Evolutionary conservation across 768 basidiomycete genomes (phyloP), one percentile per base, ranked within the genome.

Genomic region (Nidularia sp.): DNA sequence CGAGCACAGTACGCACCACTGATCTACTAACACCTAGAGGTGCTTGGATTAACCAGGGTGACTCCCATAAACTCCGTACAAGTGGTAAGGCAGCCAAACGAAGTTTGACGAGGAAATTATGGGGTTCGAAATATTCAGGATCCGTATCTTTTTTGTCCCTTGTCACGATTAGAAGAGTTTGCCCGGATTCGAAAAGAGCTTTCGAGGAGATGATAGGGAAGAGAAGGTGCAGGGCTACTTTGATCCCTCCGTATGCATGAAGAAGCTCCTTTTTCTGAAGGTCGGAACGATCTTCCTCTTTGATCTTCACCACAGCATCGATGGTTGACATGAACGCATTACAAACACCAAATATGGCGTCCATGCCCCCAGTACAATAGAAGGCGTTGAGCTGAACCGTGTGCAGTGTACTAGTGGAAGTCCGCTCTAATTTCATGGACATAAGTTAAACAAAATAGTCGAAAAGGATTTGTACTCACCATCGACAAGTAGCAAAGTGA

Each of bases 31-130:
- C 77, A 49, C 81, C 79, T 13, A 90, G 70, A 3, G 93, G 93
- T 0, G 88, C 83, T 3, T 80, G 77, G 25, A 82, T 72, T 0
- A 98, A 75, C 95, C 96, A 98, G 1, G 79, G 62, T 3, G 93
- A 81, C 51, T 85, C 78, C 97, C 97, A 98, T 15, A 94, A 73
- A 5, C 75, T 74, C 31, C 71, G 75, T 10, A 91, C 59, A 9
- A 89, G 64, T 0, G 93, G 90, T 18, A 93, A 69, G 18, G 85
- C 75, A 1, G 81, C 77, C 31, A 84, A 67, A 35, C 97, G 85
- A 53, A 96, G 73, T 53, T 78, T 83, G 57, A 98, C 86, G 48
- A 98, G 79, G 67, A 97, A 90, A 62, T 90, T 88, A 62, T 88
- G 84, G 0, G 92, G 81, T 58, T 93, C 89, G 55, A 96, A 95